Conservation (phyloP, 2,329 filamentous ascomycete genomes). For the Ciborinia camelliae region DNA sequence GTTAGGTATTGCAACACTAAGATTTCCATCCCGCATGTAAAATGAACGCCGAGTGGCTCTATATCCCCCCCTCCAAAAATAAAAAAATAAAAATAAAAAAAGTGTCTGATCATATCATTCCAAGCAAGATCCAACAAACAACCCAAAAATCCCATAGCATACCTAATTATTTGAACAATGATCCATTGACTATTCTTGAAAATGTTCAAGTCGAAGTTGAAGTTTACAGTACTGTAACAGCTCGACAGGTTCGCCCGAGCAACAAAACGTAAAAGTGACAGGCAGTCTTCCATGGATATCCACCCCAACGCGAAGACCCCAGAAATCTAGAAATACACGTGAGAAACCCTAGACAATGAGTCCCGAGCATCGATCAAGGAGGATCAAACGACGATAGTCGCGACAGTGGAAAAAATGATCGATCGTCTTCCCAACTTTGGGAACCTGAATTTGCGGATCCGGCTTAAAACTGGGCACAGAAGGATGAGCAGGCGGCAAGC, state of each 20-base stretch:
- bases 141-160: too few species aligned
- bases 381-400: background rate
- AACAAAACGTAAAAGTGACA: too few species aligned
- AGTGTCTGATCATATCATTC: background rate
- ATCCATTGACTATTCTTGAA: too few species aligned
- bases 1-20: background rate
- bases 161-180: too few species aligned
- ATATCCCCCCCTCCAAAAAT: too few species aligned
- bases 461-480: background rate
- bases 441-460: background rate
- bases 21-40: background rate
- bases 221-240: too few species aligned
- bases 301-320: background rate
- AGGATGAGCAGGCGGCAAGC: background rate
- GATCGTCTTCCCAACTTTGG: background rate
- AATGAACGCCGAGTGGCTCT: background rate
- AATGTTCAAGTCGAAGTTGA: too few species aligned
- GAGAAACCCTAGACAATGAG: background rate
- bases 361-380: background rate
- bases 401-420: background rate
- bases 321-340: background rate
- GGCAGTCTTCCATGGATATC: too few species aligned
- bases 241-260: too few species aligned
- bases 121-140: too few species aligned
- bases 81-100: too few species aligned